These are phyloP conservation scores for Candolleomyces efflorescens DNA, from an alignment of 768 basidiomycete genomes.

Conservation along the genomic window DNA sequence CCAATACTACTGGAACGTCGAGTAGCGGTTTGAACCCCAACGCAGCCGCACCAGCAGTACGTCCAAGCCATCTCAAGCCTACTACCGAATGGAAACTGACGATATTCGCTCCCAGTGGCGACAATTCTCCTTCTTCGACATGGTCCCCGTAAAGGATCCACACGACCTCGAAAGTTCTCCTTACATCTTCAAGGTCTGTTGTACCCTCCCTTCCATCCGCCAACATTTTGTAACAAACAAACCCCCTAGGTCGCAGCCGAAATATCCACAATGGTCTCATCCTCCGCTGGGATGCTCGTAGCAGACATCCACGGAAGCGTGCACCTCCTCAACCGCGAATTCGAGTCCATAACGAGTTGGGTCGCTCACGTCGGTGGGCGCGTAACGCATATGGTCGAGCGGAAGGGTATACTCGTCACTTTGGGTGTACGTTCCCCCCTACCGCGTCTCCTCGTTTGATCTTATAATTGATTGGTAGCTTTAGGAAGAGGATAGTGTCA, in stretches of 20 bases:
- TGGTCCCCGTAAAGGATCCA: slow-evolving; percentile 68
- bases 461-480: slow-evolving; percentile 1
- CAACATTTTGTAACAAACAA: slow-evolving; percentile 2
- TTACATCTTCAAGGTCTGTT: slow-evolving; percentile 68
- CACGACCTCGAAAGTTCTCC: slow-evolving; percentile 74
- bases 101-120: slow-evolving; percentile 53
- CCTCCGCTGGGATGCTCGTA: slow-evolving; percentile 64
- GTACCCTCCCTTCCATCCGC: not conserved
- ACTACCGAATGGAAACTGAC: slow-evolving; percentile 3
- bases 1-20: not conserved
- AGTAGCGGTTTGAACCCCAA: not conserved
- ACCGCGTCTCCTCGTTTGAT: not conserved
- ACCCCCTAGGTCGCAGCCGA: slow-evolving; percentile 52
- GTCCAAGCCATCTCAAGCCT: slow-evolving; percentile 8
- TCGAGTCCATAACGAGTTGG: slow-evolving; percentile 72
- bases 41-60: slow-evolving; percentile 29
- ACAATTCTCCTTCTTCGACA: slow-evolving; percentile 89
- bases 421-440: slow-evolving; percentile 63
- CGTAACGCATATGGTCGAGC: slow-evolving; percentile 85
- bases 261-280: slow-evolving; percentile 65
- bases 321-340: slow-evolving; percentile 70
- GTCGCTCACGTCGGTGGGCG: slow-evolving; percentile 74
- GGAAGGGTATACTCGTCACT: slow-evolving; percentile 77
- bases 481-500: slow-evolving; percentile 72
- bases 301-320: slow-evolving; percentile 86